Evolutionary conservation across 2,329 filamentous ascomycete genomes (phyloP), one percentile per base, ranked within the genome.

Genomic region (Trichocomaceae sp.): DNA sequence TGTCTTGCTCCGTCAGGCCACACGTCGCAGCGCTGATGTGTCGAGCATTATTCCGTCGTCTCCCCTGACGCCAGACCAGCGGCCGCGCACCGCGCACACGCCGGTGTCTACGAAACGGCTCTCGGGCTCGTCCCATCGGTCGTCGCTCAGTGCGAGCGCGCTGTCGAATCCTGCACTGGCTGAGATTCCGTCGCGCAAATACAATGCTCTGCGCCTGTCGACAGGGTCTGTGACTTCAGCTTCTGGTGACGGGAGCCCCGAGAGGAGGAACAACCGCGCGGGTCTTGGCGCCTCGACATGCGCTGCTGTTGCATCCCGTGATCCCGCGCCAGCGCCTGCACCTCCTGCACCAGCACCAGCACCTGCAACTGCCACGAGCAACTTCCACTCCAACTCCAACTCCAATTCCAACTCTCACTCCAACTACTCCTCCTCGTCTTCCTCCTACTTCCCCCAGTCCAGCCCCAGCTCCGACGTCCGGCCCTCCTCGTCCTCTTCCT

Each of bases 401-500:
- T 47, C 41, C 41, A 52, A 17, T 35, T 49, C 47, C 7, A n/a
- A n/a, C n/a, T n/a, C n/a, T n/a, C n/a, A n/a, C 9, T 47, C 51
- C 8, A 31, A n/a, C 17, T 41, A 20, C 29, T 41, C 50, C 15
- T 47, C 22, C 10, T 41, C 45, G 19, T 41, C 45, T 3, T 33
- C 45, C 3, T 47, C 31, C 3, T 47, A 47, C 9, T 53, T 44
- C 52, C 82, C 69, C 19, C 75, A 74, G 41, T 57, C 61, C n/a
- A 56, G 46, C 22, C 57, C 65, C 4, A 59, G 20, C 73, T 67
- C 17, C 78, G 75, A 29, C 79, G 69, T 2, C 61, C 68, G 52
- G 79, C 79, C 35, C 83, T 75, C 31, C 74, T 56, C 56, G 48
- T 29, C 41, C 5, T 53, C 44, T 15, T 42, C 51, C 19, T 35